Evolutionary conservation across 768 basidiomycete species (phyloP).

Genomic region (Wakefieldia striispora): DNA sequence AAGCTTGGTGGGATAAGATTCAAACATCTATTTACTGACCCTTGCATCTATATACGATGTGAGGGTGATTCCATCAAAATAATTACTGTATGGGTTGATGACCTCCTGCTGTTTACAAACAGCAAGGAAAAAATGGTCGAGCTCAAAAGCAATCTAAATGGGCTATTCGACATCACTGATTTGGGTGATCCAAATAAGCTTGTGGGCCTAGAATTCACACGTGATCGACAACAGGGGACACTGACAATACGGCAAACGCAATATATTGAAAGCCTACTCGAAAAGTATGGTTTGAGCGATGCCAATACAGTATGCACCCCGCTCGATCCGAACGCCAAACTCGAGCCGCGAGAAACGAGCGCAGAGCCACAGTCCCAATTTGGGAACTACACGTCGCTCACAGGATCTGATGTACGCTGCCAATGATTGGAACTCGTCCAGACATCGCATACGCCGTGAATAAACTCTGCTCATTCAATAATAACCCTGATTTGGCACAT

Average conservation of each 20-base stretch:
- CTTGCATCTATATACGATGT: neutral
- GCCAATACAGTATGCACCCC: constrained; percentile 6
- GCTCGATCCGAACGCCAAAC: neutral
- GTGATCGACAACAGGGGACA: neutral
- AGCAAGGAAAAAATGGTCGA: too few relatives aligned
- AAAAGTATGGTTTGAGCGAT: neutral
- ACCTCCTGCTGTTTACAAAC: constrained; percentile 4
- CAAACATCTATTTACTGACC: neutral
- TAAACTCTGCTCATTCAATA: constrained; percentile 10
- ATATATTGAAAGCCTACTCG: constrained; percentile 8
- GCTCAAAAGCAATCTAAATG: too few relatives aligned
- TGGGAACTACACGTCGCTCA: constrained; percentile 1
- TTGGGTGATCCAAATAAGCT: constrained; percentile 22
- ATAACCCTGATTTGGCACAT: constrained; percentile 2
- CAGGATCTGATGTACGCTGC: constrained; percentile 26
- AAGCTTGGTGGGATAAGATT: neutral
- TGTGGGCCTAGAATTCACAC: constrained; percentile 12
- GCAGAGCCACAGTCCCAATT: too few relatives aligned
- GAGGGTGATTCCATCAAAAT: neutral
- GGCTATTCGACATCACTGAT: constrained; percentile 10
- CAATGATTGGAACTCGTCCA: constrained; percentile 2
- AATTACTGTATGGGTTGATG: constrained; percentile 21
- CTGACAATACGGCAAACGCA: neutral
- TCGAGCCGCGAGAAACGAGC: neutral
- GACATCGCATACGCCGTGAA: constrained; percentile 9